Conservation (phyloP, 2,329 filamentous ascomycete species). For the Aspergillus hortae region DNA sequence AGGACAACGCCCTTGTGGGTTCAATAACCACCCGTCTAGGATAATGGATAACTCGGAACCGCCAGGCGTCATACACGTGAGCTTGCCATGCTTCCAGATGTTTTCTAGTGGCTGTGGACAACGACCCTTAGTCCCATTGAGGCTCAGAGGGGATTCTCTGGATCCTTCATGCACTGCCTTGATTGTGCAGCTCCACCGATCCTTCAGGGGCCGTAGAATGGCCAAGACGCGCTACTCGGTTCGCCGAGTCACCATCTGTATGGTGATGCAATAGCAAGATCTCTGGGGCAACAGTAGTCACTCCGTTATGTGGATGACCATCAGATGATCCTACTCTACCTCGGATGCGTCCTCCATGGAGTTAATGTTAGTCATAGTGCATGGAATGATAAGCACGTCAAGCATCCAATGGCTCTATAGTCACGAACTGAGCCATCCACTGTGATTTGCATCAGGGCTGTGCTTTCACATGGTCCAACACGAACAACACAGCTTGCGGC, state of each 20-base stretch:
- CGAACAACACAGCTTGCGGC: too few species aligned
- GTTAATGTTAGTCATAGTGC: neutral
- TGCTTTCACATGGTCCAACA: too few species aligned
- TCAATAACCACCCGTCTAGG: neutral
- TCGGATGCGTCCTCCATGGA: neutral
- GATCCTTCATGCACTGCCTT: neutral
- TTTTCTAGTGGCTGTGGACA: neutral
- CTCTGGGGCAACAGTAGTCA: neutral
- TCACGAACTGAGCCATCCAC: too few species aligned
- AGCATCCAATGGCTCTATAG: too few species aligned
- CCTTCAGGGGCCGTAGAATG: neutral
- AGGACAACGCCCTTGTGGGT: neutral
- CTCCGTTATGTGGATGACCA: neutral
- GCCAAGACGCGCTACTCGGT: neutral
- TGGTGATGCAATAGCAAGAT: neutral
- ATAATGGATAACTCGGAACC: neutral
- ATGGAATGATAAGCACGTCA: neutral
- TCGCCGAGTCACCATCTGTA: neutral
- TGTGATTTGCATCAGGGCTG: too few species aligned
- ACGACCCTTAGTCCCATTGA: neutral
- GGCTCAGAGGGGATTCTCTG: neutral
- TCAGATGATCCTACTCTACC: neutral
- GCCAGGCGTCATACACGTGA: neutral
- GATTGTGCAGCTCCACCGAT: neutral
- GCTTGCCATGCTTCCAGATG: neutral